Percentiles rank a stretch among this genome's conserved stretches.
These are phyloP conservation scores for Hyaloscypha finlandica DNA, from an alignment of 495 filamentous ascomycete genomes.

Conservation along the genomic window DNA sequence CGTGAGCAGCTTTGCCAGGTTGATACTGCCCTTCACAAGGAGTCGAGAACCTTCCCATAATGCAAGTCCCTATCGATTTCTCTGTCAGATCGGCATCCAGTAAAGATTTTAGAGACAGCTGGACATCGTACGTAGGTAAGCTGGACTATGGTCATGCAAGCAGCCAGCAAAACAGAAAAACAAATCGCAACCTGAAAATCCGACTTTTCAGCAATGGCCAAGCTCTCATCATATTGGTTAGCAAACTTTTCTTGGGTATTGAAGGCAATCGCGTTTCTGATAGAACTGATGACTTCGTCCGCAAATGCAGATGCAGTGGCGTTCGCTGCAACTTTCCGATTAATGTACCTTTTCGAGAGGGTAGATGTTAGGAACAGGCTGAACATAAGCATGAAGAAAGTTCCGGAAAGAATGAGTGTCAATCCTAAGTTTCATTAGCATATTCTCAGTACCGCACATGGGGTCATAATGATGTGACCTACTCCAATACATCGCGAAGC, in stretches of 20 bases:
- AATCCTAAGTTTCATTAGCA: no score
- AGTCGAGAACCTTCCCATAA: slow-evolving; percentile 91
- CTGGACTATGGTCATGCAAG: slow-evolving; percentile 75
- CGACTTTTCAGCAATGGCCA: slow-evolving; percentile 69
- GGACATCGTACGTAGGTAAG: no score
- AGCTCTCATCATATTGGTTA: slow-evolving; percentile 72
- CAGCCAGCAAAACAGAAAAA: slow-evolving; percentile 71
- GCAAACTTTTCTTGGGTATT: slow-evolving; percentile 84
- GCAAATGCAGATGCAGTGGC: no score
- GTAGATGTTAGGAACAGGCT: slow-evolving; percentile 63
- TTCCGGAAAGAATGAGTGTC: no score
- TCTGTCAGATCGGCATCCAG: no score
- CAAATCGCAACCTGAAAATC: slow-evolving; percentile 70
- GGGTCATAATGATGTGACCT: slow-evolving; percentile 70
- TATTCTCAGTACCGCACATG: no score
- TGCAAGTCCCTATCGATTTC: slow-evolving; percentile 80
- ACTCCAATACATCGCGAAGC: slow-evolving; percentile 81
- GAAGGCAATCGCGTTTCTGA: slow-evolving; percentile 87
- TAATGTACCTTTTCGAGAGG: no score
- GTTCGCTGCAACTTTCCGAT: no score
- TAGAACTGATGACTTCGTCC: slow-evolving; percentile 89
- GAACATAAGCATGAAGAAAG: background rate
- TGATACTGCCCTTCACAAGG: slow-evolving; percentile 57
- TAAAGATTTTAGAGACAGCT: slow-evolving; percentile 40
- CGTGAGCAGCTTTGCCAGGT: slow-evolving; percentile 60